phyloP scores from a whole-genome alignment of 176 grass and related monocot species.

The Juncus inflexus region DNA sequence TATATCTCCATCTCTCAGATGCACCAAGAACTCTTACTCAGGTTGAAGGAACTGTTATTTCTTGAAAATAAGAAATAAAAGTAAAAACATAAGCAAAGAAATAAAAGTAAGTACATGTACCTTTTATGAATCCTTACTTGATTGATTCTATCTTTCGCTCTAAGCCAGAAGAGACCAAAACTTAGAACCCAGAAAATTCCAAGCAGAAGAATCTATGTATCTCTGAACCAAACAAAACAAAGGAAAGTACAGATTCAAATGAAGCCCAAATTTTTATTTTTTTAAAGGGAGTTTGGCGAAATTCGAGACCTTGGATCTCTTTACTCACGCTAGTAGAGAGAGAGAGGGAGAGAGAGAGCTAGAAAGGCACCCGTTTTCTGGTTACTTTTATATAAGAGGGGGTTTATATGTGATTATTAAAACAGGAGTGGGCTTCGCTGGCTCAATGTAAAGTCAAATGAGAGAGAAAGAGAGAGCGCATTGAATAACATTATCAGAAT shows the following conservation, averaged over 20 bases:
- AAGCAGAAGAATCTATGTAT: neutral
- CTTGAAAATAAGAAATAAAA: too few species aligned
- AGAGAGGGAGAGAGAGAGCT: neutral
- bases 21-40: neutral
- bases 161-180: constrained; percentile 2
- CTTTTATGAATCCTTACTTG: constrained; percentile 10
- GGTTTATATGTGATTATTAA: neutral
- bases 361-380: constrained; percentile 10
- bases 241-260: constrained; percentile 17
- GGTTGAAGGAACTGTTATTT: neutral
- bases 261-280: constrained; percentile 6
- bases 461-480: constrained; percentile 5
- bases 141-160: neutral
- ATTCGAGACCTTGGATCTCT: constrained; percentile 30
- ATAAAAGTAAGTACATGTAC: neutral
- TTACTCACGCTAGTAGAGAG: constrained; percentile 1
- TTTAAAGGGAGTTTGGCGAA: neutral
- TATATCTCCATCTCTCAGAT: neutral
- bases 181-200: constrained; percentile 4
- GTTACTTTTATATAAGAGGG: constrained; percentile 7
- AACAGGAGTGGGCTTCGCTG: constrained; percentile 8
- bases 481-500: too few species aligned
- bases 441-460: constrained; percentile 25
- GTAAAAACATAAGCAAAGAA: neutral
- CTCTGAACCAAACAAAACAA: constrained; percentile 1